Evolutionary conservation across 306 rosid species (phyloP).

Genomic region (Leucaena leucocephala): DNA sequence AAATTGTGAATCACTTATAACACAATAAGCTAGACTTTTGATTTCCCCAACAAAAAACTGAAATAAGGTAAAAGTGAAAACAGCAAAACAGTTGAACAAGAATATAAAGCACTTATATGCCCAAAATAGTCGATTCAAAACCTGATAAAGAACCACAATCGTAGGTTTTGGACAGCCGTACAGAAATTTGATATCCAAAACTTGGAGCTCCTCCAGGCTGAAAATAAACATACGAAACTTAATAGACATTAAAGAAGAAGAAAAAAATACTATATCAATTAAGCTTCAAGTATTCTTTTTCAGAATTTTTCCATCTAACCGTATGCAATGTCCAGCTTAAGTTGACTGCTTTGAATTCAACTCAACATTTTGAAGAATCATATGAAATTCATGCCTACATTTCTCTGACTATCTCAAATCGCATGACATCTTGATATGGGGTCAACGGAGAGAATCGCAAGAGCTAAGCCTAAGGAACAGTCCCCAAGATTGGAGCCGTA

Average conservation of each 20-base stretch:
- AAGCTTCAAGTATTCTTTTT: neutral
- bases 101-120: conserved; percentile 9
- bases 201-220: conserved; percentile 99
- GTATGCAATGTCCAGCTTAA: neutral
- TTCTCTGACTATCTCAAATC: neutral
- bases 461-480: neutral
- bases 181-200: conserved; percentile 93
- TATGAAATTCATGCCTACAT: neutral
- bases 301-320: neutral
- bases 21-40: neutral
- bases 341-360: neutral
- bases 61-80: neutral
- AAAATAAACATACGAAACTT: conserved; percentile 36
- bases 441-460: neutral
- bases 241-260: neutral
- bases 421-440: neutral
- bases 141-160: conserved; percentile 99
- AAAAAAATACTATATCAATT: neutral
- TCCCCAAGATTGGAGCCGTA: neutral
- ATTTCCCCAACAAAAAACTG: neutral
- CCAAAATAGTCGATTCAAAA: conserved; percentile 30
- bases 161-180: conserved; percentile 97
- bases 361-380: conserved; percentile 2
- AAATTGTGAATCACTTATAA: neutral
- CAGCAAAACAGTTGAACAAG: conserved; percentile 1